A percentile compares a stretch with the other conserved stretches of the same genome.
These are phyloP conservation scores for Wallemia mellicola DNA, from an alignment of 1,284 basidiomycete species.

Conservation along the genomic window DNA sequence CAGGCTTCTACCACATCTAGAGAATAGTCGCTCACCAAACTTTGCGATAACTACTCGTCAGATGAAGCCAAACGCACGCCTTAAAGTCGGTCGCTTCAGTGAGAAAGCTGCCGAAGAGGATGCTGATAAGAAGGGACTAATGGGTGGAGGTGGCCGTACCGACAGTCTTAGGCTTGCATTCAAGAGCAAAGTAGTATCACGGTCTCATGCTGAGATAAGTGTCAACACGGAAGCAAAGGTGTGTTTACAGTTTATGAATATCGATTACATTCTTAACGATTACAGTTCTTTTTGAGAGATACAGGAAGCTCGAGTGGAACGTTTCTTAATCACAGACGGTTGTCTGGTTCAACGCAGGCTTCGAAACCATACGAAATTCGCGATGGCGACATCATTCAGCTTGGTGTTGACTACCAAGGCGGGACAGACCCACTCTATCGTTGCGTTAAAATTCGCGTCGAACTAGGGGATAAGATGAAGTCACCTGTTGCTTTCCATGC, in stretches of 20 bases:
- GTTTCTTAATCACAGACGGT: constrained; percentile 77
- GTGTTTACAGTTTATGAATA: constrained; percentile 6
- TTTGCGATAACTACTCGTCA: background rate
- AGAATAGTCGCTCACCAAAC: background rate
- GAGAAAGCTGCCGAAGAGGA: constrained; percentile 19
- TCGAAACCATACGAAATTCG: constrained; percentile 47
- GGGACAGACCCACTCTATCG: constrained; percentile 93
- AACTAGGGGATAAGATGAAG: constrained; percentile 21
- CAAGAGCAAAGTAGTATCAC: constrained; percentile 80
- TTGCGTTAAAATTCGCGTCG: constrained; percentile 85
- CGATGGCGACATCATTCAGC: constrained; percentile 81
- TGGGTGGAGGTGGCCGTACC: background rate
- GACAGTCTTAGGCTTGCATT: constrained; percentile 31
- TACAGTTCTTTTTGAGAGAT: constrained; percentile 60
- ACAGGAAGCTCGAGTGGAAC: constrained; percentile 75
- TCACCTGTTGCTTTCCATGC: constrained; percentile 12
- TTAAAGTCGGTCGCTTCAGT: constrained; percentile 75
- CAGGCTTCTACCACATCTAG: background rate
- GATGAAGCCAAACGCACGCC: background rate
- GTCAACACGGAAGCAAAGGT: constrained; percentile 6
- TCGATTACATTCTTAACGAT: constrained; percentile 7
- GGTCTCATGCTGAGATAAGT: constrained; percentile 28
- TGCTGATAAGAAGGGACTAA: background rate
- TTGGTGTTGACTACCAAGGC: constrained; percentile 94
- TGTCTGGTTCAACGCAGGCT: constrained; percentile 56